Percentiles rank a stretch among this genome's conserved stretches.
Conservation (phyloP, 768 basidiomycete species). For the Russula brevipes region DNA sequence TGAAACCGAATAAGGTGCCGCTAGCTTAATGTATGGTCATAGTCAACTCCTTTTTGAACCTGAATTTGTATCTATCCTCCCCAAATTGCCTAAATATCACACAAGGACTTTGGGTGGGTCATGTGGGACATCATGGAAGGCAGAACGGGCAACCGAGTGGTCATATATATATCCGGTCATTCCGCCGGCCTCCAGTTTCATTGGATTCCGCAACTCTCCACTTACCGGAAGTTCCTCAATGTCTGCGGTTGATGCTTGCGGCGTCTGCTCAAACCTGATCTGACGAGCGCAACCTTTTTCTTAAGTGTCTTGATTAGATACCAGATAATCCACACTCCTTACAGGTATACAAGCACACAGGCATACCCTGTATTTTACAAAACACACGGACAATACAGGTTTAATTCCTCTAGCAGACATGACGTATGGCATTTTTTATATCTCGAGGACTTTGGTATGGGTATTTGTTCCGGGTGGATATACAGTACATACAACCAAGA, state of each 20-base stretch:
- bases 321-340: not conserved
- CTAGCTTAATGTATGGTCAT: too few species aligned
- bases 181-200: constrained; percentile 71
- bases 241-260: constrained; percentile 42
- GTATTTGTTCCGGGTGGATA: too few species aligned
- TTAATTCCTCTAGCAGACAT: not conserved
- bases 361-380: not conserved
- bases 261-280: not conserved
- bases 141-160: constrained; percentile 85
- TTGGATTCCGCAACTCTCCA: constrained; percentile 54
- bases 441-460: too few species aligned
- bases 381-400: not conserved
- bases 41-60: too few species aligned
- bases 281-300: not conserved
- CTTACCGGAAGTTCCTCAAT: constrained; percentile 49
- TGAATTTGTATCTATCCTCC: too few species aligned
- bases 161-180: too few species aligned
- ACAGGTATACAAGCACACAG: not conserved
- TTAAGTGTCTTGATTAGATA: too few species aligned
- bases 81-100: too few species aligned
- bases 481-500: too few species aligned
- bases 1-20: too few species aligned
- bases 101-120: too few species aligned
- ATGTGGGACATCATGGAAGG: constrained; percentile 83
- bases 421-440: not conserved